A percentile compares a stretch with the other conserved stretches of the same genome.
Conservation (phyloP, 495 filamentous ascomycete species). For the Penicillium roqueforti region DNA sequence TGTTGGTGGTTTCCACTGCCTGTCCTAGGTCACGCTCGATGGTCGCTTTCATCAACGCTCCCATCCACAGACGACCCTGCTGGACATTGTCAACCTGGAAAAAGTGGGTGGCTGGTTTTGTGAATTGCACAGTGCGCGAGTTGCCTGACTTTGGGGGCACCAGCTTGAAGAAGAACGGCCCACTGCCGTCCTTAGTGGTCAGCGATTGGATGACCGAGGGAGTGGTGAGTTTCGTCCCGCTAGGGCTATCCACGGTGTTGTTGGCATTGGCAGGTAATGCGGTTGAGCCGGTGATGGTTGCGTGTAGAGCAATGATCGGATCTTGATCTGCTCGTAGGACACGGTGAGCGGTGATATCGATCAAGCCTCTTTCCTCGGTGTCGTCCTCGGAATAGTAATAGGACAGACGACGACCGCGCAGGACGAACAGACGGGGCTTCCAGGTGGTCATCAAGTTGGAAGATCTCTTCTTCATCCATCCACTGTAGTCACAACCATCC, state of each 20-base stretch:
- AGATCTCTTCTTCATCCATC: slow-evolving; percentile 99
- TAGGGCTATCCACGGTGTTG: slow-evolving; percentile 45
- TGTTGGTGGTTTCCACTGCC: slow-evolving; percentile 82
- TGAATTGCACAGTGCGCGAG: slow-evolving; percentile 90
- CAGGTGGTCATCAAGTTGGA: slow-evolving; percentile 93
- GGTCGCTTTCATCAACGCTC: slow-evolving; percentile 96
- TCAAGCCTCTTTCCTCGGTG: slow-evolving; percentile 86
- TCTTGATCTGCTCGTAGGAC: slow-evolving; percentile 95
- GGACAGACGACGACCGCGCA: slow-evolving; percentile 83
- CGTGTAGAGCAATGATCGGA: slow-evolving; percentile 81
- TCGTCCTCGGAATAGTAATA: slow-evolving; percentile 97
- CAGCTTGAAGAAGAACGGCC: slow-evolving; percentile 97
- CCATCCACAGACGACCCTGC: slow-evolving; percentile 95
- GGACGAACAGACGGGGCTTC: slow-evolving; percentile 91
- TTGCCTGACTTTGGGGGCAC: slow-evolving; percentile 86
- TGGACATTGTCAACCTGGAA: slow-evolving; percentile 90
- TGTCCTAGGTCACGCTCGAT: slow-evolving; percentile 87
- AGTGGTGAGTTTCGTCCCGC: slow-evolving; percentile 21
- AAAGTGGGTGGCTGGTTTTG: slow-evolving; percentile 93
- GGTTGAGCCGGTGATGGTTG: slow-evolving; percentile 82
- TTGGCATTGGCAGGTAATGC: slow-evolving; percentile 62
- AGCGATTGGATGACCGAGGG: slow-evolving; percentile 13
- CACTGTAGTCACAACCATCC: slow-evolving; percentile 82
- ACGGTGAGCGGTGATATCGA: slow-evolving; percentile 95
- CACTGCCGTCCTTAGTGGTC: slow-evolving; percentile 37